Evolutionary conservation across 192 early-diverging fungal species (phyloP).

Genomic region (Backusella australiensis): DNA sequence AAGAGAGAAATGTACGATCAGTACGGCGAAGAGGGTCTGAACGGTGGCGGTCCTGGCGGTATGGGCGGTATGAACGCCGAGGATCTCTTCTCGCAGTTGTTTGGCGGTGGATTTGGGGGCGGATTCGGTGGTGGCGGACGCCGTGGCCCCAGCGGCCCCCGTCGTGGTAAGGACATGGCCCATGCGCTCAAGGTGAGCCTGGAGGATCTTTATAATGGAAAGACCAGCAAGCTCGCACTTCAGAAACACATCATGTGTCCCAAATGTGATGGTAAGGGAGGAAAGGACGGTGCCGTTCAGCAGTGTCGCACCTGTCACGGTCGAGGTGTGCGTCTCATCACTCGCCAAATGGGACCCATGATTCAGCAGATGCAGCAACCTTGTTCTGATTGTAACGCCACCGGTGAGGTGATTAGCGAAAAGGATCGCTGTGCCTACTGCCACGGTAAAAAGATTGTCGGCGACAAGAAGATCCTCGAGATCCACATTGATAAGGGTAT

Average conservation of each 20-base stretch:
- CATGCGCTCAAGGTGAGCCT: slow-evolving; percentile 84
- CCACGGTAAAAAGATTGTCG: slow-evolving; percentile 82
- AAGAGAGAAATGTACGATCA: slow-evolving; percentile 93
- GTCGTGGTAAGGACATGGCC: slow-evolving; percentile 92
- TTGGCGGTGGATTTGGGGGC: slow-evolving; percentile 84
- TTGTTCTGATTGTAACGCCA: slow-evolving; percentile 87
- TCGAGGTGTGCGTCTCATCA: slow-evolving; percentile 83
- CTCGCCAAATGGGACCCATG: slow-evolving; percentile 98
- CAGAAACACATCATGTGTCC: slow-evolving; percentile 91
- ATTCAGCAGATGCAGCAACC: slow-evolving; percentile 99
- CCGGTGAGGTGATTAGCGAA: slow-evolving; percentile 87
- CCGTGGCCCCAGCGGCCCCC: slow-evolving; percentile 59
- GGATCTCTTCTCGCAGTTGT: slow-evolving; percentile 96
- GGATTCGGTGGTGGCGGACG: slow-evolving; percentile 58
- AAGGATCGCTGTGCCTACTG: slow-evolving; percentile 92
- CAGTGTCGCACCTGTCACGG: slow-evolving; percentile 85
- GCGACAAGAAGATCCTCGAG: slow-evolving; percentile 96
- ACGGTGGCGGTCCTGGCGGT: slow-evolving; percentile 64
- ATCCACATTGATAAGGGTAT: slow-evolving; percentile 98
- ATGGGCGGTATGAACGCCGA: slow-evolving; percentile 75
- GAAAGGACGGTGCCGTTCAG: slow-evolving; percentile 91
- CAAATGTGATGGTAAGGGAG: slow-evolving; percentile 93
- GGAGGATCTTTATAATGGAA: slow-evolving; percentile 88
- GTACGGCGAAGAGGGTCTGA: slow-evolving; percentile 90
- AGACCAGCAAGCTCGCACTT: slow-evolving; percentile 93